Conservation (phyloP, 2,329 filamentous ascomycete genomes). For the Stemphylium beticola region DNA sequence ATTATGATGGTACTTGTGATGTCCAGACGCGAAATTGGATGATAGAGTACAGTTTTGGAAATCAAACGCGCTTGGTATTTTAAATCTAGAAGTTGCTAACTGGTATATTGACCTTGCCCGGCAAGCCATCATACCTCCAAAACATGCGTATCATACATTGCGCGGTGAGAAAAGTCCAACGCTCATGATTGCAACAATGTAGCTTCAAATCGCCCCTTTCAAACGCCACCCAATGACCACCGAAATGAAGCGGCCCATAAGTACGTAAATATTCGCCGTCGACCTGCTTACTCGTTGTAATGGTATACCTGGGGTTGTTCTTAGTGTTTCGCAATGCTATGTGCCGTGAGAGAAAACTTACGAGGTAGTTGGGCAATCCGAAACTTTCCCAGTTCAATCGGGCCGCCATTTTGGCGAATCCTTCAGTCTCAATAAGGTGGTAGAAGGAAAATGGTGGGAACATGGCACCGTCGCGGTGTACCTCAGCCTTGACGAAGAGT, state of each 20-base stretch:
- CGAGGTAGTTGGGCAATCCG: slow-evolving; percentile 97
- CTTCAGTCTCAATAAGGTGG: slow-evolving; percentile 95
- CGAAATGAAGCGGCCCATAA: slow-evolving; percentile 12
- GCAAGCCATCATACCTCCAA: slow-evolving; percentile 16
- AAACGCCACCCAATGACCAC: slow-evolving; percentile 44
- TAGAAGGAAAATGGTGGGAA: slow-evolving; percentile 97
- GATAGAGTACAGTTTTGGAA: not conserved
- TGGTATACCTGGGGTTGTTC: slow-evolving; percentile 72
- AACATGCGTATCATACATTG: slow-evolving; percentile 17
- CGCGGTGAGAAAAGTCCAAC: slow-evolving; percentile 3
- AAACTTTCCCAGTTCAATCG: slow-evolving; percentile 83
- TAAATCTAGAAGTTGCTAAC: slow-evolving; percentile 3
- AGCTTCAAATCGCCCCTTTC: slow-evolving; percentile 10
- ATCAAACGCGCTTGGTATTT: slow-evolving; percentile 1
- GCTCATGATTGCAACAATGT: slow-evolving; percentile 11
- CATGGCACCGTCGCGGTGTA: slow-evolving; percentile 97
- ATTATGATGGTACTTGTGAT: not conserved
- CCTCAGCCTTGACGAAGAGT: slow-evolving; percentile 91
- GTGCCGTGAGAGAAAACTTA: slow-evolving; percentile 53
- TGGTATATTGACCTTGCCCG: slow-evolving; percentile 20
- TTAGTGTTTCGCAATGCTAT: not conserved
- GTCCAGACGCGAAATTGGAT: not conserved
- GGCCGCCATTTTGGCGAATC: slow-evolving; percentile 96
- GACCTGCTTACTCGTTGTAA: slow-evolving; percentile 74
- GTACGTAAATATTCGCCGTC: not conserved